These are phyloP conservation scores for Cardiospermum halicacabum DNA, from an alignment of 345 rosid species.

Conservation along the genomic window DNA sequence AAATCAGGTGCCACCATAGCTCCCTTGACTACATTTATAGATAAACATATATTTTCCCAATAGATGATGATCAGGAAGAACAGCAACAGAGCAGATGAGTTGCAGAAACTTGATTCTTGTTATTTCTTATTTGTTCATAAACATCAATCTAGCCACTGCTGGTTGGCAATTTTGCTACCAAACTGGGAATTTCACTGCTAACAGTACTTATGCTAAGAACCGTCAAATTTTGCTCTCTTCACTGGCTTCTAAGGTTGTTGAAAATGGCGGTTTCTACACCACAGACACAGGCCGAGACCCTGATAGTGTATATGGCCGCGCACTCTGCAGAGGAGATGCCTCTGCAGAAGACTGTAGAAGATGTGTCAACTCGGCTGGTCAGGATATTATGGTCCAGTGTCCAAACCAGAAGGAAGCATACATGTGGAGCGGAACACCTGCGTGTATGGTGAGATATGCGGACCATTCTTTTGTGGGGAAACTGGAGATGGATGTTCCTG, in stretches of 20 bases:
- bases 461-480: slow-evolving; percentile 9
- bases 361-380: background rate
- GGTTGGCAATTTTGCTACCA: background rate
- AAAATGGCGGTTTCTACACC: background rate
- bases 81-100: background rate
- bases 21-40: background rate
- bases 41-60: too few relatives aligned
- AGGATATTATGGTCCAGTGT: slow-evolving; percentile 7
- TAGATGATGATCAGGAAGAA: background rate
- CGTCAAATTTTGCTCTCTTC: slow-evolving; percentile 3
- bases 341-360: slow-evolving; percentile 7
- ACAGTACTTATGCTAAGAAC: slow-evolving; percentile 18
- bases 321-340: slow-evolving; percentile 22
- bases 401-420: slow-evolving; percentile 22
- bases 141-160: background rate
- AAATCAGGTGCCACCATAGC: too few relatives aligned
- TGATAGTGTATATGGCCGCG: slow-evolving; percentile 18
- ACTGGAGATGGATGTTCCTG: slow-evolving; percentile 5
- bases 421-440: background rate
- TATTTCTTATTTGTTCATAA: background rate
- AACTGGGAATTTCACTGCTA: slow-evolving; percentile 10
- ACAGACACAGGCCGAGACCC: background rate
- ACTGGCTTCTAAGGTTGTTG: background rate
- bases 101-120: background rate
- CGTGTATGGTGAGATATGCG: slow-evolving; percentile 19